Percentiles rank a stretch among this genome's conserved stretches.
Evolutionary conservation across 2,329 filamentous ascomycete genomes (phyloP).

Genomic region (Paraphaeosphaeria minitans): DNA sequence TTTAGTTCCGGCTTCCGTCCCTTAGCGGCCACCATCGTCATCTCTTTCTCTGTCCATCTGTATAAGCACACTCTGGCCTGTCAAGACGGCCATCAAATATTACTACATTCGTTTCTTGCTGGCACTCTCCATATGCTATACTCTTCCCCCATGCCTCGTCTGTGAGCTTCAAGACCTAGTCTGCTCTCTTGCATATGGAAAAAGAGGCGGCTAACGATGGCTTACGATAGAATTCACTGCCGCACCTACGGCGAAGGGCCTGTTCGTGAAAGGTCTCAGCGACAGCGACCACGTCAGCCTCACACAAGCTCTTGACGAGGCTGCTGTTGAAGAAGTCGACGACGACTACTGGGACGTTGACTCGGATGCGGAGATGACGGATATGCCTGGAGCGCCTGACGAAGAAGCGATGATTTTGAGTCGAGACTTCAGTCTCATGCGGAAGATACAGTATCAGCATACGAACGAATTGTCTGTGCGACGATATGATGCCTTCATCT

Average conservation of each 20-base stretch:
- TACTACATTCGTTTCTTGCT: conserved; percentile 15
- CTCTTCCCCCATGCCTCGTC: conserved; percentile 4
- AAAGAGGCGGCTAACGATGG: conserved; percentile 28
- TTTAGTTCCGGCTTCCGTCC: conserved; percentile 44
- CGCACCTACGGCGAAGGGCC: conserved; percentile 17
- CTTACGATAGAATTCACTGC: conserved; percentile 29
- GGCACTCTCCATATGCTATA: conserved; percentile 8
- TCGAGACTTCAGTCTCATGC: conserved; percentile 45
- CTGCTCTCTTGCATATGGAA: conserved; percentile 4
- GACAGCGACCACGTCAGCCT: conserved; percentile 48
- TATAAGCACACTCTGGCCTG: conserved; percentile 21
- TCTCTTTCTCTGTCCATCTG: conserved; percentile 25
- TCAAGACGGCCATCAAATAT: conserved; percentile 18
- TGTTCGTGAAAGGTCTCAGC: conserved; percentile 41
- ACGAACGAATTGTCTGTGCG: conserved; percentile 45
- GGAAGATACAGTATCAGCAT: conserved; percentile 43
- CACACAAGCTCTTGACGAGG: conserved; percentile 44
- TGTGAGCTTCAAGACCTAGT: conserved; percentile 1
- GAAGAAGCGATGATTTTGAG: conserved; percentile 31
- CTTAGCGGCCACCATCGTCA: conserved; percentile 39
- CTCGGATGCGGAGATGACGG: conserved; percentile 53
- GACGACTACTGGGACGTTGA: conserved; percentile 58
- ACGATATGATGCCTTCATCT: conserved; percentile 54
- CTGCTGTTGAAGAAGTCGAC: conserved; percentile 52
- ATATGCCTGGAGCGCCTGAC: conserved; percentile 25